These are phyloP conservation scores for Solanum lycopersicoides DNA, from an alignment of 257 asterid genomes.

Conservation along the genomic window DNA sequence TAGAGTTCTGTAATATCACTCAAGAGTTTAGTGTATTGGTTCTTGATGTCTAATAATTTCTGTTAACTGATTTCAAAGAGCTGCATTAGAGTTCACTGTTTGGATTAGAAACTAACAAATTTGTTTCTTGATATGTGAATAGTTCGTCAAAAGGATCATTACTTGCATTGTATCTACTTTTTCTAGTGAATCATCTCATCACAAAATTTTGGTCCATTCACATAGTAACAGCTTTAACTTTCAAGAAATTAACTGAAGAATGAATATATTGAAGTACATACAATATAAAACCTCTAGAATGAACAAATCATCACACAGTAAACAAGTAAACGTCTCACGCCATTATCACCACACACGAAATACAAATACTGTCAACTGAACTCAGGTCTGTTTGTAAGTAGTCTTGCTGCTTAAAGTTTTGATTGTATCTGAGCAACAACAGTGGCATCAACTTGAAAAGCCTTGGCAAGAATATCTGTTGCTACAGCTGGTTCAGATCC, in stretches of 20 bases:
- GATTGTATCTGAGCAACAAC: not conserved
- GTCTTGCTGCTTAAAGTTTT: not conserved
- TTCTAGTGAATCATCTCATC: not conserved
- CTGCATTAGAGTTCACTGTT: not conserved
- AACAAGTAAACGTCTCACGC: not conserved
- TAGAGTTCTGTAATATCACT: not conserved
- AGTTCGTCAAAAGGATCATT: not conserved
- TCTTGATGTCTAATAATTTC: not conserved
- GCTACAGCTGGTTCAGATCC: not conserved
- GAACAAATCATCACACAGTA: not conserved
- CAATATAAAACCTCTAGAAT: not conserved
- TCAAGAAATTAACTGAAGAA: not conserved
- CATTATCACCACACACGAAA: not conserved
- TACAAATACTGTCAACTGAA: not conserved
- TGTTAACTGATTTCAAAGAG: not conserved
- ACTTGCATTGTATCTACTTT: not conserved
- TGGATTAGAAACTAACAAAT: not conserved
- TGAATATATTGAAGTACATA: not conserved
- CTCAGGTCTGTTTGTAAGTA: not conserved
- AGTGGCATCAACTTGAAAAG: not conserved
- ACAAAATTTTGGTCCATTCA: not conserved
- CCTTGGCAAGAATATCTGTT: not conserved
- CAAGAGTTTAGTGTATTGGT: not conserved
- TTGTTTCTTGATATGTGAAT: not conserved
- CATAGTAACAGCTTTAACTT: not conserved